Evolutionary conservation across 2,329 filamentous ascomycete genomes (phyloP).

Genomic region (Corynespora cassiicola): DNA sequence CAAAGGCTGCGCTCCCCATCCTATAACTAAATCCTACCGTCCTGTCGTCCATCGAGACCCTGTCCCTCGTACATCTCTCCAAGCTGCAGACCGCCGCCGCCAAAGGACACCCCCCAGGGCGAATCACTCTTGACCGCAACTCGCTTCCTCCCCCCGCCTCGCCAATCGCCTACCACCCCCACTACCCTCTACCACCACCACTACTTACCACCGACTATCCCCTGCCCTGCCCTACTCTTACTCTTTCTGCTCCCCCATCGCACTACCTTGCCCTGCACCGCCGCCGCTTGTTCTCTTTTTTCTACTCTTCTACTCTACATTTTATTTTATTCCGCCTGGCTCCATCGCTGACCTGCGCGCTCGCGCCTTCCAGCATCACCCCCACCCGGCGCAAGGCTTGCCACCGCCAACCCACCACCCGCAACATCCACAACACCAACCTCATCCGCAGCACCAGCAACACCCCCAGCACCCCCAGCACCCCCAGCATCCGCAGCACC

Average conservation of each 20-base stretch:
- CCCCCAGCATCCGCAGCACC: slow-evolving; percentile 67
- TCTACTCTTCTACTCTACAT: slow-evolving; percentile 18
- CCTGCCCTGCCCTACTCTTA: not conserved
- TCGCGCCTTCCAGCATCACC: slow-evolving; percentile 70
- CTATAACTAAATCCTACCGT: slow-evolving; percentile 44
- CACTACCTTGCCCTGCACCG: slow-evolving; percentile 23
- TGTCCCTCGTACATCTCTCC: slow-evolving; percentile 41
- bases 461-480: slow-evolving; percentile 73
- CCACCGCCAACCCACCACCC: slow-evolving; percentile 63
- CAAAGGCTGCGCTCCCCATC: slow-evolving; percentile 33
- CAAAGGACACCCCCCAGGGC: slow-evolving; percentile 18
- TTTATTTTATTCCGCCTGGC: slow-evolving; percentile 17
- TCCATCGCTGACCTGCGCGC: slow-evolving; percentile 38
- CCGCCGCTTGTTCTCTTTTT: slow-evolving; percentile 18
- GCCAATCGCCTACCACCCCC: too few species aligned
- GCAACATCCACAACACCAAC: slow-evolving; percentile 53
- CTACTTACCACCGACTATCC: too few species aligned
- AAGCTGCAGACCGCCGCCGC: slow-evolving; percentile 28
- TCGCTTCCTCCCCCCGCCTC: slow-evolving; percentile 22
- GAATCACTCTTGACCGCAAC: slow-evolving; percentile 17
- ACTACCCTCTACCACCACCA: too few species aligned
- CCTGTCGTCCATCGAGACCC: slow-evolving; percentile 38
- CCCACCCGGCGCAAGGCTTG: slow-evolving; percentile 77
- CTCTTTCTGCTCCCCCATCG: slow-evolving; percentile 3
- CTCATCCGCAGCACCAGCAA: too few species aligned